Evolutionary conservation across 2,329 filamentous ascomycete genomes (phyloP).

Genomic region (Colletotrichum sp.): DNA sequence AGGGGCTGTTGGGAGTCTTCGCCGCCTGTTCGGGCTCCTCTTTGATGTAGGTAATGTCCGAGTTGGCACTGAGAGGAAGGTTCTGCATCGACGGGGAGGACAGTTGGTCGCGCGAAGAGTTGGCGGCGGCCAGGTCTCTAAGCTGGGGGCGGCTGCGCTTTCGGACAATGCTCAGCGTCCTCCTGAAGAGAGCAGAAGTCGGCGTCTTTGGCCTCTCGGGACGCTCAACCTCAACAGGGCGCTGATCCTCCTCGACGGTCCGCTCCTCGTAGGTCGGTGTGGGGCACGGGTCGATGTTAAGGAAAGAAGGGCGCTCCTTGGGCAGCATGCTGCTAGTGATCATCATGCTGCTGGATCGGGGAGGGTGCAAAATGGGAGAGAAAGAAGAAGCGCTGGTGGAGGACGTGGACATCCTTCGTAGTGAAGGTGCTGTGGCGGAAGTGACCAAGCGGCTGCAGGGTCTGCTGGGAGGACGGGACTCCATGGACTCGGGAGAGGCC

Average conservation of each 20-base stretch:
- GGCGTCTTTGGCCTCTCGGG: constrained; percentile 48
- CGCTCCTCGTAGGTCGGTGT: constrained; percentile 35
- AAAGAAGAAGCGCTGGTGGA: constrained; percentile 35
- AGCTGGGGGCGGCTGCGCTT: constrained; percentile 60
- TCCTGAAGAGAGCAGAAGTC: constrained; percentile 51
- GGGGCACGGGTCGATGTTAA: constrained; percentile 60
- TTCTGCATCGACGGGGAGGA: constrained; percentile 22
- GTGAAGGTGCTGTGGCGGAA: constrained; percentile 32
- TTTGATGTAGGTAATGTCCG: constrained; percentile 36
- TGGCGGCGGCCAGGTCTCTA: constrained; percentile 34
- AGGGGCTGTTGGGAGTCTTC: constrained; percentile 27
- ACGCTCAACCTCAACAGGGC: constrained; percentile 30
- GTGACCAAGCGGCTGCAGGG: constrained; percentile 21
- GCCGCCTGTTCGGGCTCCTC: constrained; percentile 27
- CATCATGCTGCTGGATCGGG: constrained; percentile 49
- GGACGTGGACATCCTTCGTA: constrained; percentile 36
- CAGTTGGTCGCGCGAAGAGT: constrained; percentile 38
- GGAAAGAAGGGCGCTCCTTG: constrained; percentile 50
- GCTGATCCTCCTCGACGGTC: constrained; percentile 27
- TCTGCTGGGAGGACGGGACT: constrained; percentile 28
- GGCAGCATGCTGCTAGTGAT: constrained; percentile 30
- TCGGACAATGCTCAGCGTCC: constrained; percentile 58
- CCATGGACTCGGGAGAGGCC: constrained; percentile 43
- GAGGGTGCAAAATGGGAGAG: constrained; percentile 38
- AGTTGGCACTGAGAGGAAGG: constrained; percentile 37